Conservation (phyloP, 257 asterid species). For the Echites panduratus region DNA sequence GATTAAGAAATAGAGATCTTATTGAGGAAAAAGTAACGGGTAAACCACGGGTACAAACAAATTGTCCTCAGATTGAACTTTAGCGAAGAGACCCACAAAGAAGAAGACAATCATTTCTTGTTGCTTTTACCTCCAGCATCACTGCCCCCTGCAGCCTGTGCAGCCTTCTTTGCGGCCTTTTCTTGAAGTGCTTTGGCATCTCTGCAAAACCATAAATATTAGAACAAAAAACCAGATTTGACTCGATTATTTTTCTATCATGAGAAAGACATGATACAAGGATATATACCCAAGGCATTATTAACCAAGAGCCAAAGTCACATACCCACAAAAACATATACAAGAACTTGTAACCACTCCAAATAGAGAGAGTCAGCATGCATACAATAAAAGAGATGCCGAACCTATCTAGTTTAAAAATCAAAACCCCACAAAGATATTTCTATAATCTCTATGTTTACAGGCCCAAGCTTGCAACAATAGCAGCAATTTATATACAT, state of each 20-base stretch:
- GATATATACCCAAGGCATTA: neutral
- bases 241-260: neutral
- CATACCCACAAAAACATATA: neutral
- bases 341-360: neutral
- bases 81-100: neutral
- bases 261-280: neutral
- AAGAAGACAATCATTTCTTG: slow-evolving; percentile 41
- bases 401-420: neutral
- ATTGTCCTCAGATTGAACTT: neutral
- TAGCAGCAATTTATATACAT: neutral
- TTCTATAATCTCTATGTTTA: neutral
- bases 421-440: no score
- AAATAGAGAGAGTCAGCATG: neutral
- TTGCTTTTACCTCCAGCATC: slow-evolving; percentile 62
- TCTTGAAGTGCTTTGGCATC: slow-evolving; percentile 93
- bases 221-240: neutral
- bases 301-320: neutral
- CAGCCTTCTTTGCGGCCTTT: slow-evolving; percentile 74
- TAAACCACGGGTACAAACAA: neutral
- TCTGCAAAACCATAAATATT: slow-evolving; percentile 26
- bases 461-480: neutral
- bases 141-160: slow-evolving; percentile 46
- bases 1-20: neutral
- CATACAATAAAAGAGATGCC: neutral
- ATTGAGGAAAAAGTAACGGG: neutral